Evolutionary conservation across 2,329 filamentous ascomycete species (phyloP).

Genomic region (Cordyceps cateniannulata): DNA sequence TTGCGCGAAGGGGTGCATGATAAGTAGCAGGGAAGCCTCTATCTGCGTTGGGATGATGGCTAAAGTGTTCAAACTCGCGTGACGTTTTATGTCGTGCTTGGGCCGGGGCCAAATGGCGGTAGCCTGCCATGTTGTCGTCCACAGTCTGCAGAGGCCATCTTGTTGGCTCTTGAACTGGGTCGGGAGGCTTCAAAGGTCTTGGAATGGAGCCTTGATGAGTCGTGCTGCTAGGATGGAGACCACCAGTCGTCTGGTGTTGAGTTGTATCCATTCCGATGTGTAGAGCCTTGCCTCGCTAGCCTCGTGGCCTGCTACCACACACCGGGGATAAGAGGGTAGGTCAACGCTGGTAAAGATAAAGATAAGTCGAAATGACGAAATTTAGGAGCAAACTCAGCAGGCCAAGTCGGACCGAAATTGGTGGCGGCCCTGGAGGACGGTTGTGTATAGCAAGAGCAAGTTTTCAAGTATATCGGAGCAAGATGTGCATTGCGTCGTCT

Average conservation of each 20-base stretch:
- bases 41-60: background rate
- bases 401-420: background rate
- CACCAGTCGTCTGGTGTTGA: background rate
- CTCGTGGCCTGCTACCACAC: background rate
- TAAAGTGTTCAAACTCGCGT: background rate
- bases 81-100: background rate
- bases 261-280: background rate
- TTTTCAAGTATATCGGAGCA: slow-evolving; percentile 10
- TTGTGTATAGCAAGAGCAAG: slow-evolving; percentile 9
- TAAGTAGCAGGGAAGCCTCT: slow-evolving; percentile 22
- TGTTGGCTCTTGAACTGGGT: background rate
- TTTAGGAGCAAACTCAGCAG: background rate
- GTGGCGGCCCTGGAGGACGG: background rate
- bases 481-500: slow-evolving; percentile 10
- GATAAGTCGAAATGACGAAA: slow-evolving; percentile 1
- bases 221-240: background rate
- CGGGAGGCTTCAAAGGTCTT: background rate
- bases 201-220: background rate
- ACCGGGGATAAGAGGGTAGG: background rate
- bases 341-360: slow-evolving; percentile 6
- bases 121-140: slow-evolving; percentile 1
- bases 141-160: slow-evolving; percentile 8
- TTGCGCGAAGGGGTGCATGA: slow-evolving; percentile 23
- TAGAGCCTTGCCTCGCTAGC: too few species aligned
- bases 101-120: background rate